A percentile compares a stretch with the other conserved stretches of the same genome.
phyloP scores from a whole-genome alignment of 306 rosid species.

The Ormosia emarginata region DNA sequence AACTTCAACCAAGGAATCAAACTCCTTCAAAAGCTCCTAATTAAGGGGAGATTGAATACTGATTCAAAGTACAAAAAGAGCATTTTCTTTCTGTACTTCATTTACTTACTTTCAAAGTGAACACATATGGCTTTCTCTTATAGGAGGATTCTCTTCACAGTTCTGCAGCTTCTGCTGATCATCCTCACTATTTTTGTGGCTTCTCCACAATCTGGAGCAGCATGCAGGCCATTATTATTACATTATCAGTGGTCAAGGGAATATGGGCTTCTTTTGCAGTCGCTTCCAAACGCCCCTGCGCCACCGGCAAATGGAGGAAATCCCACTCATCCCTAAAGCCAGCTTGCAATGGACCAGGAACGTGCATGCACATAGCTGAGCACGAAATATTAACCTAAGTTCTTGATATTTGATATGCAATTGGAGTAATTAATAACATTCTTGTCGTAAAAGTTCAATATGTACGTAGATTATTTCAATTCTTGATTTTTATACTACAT shows the following conservation, averaged over 20 bases:
- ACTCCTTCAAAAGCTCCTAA: neutral
- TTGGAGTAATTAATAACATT: neutral
- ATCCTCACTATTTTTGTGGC: neutral
- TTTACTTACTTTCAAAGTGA: neutral
- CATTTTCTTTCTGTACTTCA: neutral
- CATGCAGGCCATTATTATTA: neutral
- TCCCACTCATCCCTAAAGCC: constrained; percentile 8
- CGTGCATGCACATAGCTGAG: neutral
- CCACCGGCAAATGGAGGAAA: neutral
- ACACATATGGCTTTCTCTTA: neutral
- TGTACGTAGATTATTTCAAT: neutral
- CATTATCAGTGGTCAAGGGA: neutral
- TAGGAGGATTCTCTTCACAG: constrained; percentile 6
- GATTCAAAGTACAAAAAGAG: neutral
- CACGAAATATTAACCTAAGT: neutral
- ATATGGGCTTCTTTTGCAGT: neutral
- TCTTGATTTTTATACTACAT: neutral
- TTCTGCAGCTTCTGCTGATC: neutral
- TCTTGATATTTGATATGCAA: neutral
- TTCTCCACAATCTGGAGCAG: neutral
- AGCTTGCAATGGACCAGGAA: too few species aligned
- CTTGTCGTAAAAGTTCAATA: neutral
- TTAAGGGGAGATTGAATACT: too few species aligned
- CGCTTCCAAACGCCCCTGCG: too few species aligned
- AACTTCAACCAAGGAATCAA: neutral